Percentiles rank a stretch among this genome's conserved stretches.
phyloP scores from a whole-genome alignment of 306 rosid species.

The Ormosia semicastrata region DNA sequence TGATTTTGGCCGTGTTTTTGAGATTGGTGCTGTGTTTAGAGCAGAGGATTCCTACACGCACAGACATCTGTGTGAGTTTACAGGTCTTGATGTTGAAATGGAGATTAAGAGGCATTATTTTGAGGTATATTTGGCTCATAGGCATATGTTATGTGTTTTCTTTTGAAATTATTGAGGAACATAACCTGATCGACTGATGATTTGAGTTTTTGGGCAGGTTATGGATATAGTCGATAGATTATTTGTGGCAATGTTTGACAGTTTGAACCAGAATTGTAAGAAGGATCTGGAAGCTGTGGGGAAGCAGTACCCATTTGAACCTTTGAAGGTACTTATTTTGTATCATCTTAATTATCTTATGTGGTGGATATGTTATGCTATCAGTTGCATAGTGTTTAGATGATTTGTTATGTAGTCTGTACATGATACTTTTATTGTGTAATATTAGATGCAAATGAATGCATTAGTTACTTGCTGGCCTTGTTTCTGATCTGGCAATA shows the following conservation, averaged over 20 bases:
- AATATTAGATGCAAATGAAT: neutral
- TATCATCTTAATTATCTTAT: neutral
- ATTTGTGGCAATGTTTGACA: slow-evolving; percentile 76
- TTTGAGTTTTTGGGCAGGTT: slow-evolving; percentile 53
- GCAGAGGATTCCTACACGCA: slow-evolving; percentile 93
- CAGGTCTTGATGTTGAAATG: slow-evolving; percentile 96
- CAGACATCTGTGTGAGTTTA: slow-evolving; percentile 90
- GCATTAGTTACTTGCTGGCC: neutral
- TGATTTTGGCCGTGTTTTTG: slow-evolving; percentile 84
- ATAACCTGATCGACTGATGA: slow-evolving; percentile 5
- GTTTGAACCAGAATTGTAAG: slow-evolving; percentile 59
- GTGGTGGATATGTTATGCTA: neutral
- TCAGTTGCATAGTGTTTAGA: neutral
- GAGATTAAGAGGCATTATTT: slow-evolving; percentile 71
- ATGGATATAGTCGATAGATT: slow-evolving; percentile 75
- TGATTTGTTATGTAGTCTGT: neutral
- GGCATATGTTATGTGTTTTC: neutral
- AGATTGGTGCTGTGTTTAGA: slow-evolving; percentile 84
- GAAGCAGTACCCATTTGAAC: slow-evolving; percentile 86
- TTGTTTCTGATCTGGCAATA: slow-evolving; percentile 32
- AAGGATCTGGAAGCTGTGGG: slow-evolving; percentile 78
- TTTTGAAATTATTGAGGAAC: slow-evolving; percentile 8
- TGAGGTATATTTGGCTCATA: slow-evolving; percentile 58
- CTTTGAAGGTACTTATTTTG: slow-evolving; percentile 68
- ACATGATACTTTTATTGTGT: neutral